Evolutionary conservation across 306 rosid genomes (phyloP).

Genomic region (Citrullus colocynthis): DNA sequence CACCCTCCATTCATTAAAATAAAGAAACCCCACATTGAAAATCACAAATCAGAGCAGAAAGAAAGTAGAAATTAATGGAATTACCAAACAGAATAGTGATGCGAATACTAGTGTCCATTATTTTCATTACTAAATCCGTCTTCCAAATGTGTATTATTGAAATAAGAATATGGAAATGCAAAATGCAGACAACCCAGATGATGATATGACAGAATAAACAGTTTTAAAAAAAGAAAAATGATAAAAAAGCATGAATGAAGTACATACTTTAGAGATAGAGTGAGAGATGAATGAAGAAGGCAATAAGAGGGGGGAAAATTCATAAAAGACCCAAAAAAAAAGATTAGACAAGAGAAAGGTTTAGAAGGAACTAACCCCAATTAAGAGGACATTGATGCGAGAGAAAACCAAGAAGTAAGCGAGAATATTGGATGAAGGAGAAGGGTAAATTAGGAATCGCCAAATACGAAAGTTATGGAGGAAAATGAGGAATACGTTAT

Average conservation of each 20-base stretch:
- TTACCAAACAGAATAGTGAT: background rate
- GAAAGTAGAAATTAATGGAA: background rate
- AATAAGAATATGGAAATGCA: slow-evolving; percentile 4
- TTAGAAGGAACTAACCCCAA: background rate
- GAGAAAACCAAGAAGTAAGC: slow-evolving; percentile 5
- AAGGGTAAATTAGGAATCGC: slow-evolving; percentile 7
- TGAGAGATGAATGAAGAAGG: background rate
- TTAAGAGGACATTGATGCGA: slow-evolving; percentile 8
- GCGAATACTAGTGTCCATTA: background rate
- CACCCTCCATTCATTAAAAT: background rate
- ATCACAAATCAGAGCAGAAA: background rate
- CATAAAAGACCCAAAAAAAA: background rate
- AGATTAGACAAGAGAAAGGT: background rate
- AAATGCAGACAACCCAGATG: slow-evolving; percentile 28
- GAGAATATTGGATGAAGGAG: slow-evolving; percentile 9
- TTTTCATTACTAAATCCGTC: background rate
- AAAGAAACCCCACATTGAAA: slow-evolving; percentile 10
- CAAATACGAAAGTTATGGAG: slow-evolving; percentile 8
- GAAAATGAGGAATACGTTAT: slow-evolving; percentile 11
- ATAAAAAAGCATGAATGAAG: background rate
- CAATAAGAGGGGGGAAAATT: background rate
- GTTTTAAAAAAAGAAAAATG: background rate
- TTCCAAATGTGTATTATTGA: slow-evolving; percentile 4
- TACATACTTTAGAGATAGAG: background rate
- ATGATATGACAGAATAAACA: slow-evolving; percentile 28